phyloP scores from a whole-genome alignment of 2,329 filamentous ascomycete genomes.

The Macrophomina pseudophaseolina region DNA sequence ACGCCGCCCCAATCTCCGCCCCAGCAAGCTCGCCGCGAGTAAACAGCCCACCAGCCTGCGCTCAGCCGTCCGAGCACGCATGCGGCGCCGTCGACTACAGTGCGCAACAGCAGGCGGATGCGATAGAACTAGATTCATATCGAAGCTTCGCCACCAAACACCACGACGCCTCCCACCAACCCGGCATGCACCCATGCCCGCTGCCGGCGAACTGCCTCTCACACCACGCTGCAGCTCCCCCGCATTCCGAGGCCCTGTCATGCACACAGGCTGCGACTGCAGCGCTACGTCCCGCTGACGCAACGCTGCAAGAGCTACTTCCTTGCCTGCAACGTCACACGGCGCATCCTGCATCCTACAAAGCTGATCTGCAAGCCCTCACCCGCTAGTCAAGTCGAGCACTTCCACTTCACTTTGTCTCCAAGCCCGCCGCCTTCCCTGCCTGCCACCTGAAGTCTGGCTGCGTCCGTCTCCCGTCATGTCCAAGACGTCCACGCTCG shows the following conservation, averaged over 20 bases:
- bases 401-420: constrained; percentile 44
- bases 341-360: background rate
- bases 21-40: constrained; percentile 4
- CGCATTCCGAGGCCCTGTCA: constrained; percentile 15
- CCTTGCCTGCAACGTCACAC: constrained; percentile 3
- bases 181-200: background rate
- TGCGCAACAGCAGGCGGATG: too few species aligned
- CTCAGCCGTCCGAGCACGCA: background rate
- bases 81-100: too few species aligned
- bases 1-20: background rate
- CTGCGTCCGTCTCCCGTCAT: constrained; percentile 44
- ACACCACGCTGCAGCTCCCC: constrained; percentile 5
- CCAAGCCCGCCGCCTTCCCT: constrained; percentile 38
- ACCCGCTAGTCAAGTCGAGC: constrained; percentile 38
- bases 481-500: constrained; percentile 28
- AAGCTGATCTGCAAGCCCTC: background rate
- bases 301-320: background rate
- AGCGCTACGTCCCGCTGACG: background rate
- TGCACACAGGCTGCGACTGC: background rate
- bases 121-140: too few species aligned
- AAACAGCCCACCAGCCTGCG: background rate
- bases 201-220: background rate
- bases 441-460: background rate
- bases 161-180: constrained; percentile 5
- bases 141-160: too few species aligned